Evolutionary conservation across 148 eudicot species (phyloP).

Genomic region (Cornus suecica): DNA sequence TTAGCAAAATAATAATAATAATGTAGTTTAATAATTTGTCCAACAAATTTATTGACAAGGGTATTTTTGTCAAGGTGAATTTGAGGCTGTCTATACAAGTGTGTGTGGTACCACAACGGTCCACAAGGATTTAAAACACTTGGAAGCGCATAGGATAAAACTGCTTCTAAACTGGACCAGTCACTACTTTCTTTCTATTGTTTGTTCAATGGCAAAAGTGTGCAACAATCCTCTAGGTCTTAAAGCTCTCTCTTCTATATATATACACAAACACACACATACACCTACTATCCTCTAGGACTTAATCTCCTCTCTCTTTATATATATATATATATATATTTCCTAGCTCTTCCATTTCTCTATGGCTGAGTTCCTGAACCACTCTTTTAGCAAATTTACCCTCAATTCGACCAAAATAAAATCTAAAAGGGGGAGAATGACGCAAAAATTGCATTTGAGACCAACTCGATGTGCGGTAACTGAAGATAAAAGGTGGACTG

Average conservation of each 20-base stretch:
- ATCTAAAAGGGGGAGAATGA: slow-evolving; percentile 22
- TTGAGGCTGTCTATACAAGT: neutral
- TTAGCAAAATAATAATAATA: too few species aligned
- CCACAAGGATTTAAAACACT: neutral
- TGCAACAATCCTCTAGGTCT: neutral
- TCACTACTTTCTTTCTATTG: neutral
- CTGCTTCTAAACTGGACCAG: neutral
- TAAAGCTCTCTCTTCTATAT: neutral
- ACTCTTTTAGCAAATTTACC: slow-evolving; percentile 29
- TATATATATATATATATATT: neutral
- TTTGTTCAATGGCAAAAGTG: neutral
- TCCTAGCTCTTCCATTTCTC: slow-evolving; percentile 5
- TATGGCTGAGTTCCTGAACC: slow-evolving; percentile 49
- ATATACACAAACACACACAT: neutral
- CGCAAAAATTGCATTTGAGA: slow-evolving; percentile 24
- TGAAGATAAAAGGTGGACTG: slow-evolving; percentile 34
- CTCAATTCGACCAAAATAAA: slow-evolving; percentile 25
- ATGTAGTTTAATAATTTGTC: too few species aligned
- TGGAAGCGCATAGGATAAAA: slow-evolving; percentile 19
- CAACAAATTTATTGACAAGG: neutral
- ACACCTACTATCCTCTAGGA: neutral
- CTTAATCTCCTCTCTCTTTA: slow-evolving; percentile 7
- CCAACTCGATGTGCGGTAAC: slow-evolving; percentile 38
- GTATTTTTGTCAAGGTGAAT: neutral
- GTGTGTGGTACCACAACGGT: neutral